Conservation (phyloP, 1,139 yeast genomes). For the Blastobotrys aristatus region DNA sequence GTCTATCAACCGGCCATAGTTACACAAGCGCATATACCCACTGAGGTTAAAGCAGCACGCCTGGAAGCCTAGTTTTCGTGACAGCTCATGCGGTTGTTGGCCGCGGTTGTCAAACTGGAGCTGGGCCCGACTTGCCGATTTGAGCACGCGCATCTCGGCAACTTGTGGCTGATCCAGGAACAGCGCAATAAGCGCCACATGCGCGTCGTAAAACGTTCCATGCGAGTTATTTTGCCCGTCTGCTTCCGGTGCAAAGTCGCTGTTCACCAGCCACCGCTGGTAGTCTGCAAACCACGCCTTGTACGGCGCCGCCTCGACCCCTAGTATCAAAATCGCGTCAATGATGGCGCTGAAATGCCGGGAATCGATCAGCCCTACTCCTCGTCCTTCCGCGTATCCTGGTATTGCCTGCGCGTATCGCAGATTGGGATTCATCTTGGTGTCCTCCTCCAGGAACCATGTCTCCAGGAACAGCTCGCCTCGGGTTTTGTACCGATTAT, state of each 20-base stretch:
- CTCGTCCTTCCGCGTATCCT: neutral
- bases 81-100: conserved; percentile 2
- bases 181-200: neutral
- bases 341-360: neutral
- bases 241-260: neutral
- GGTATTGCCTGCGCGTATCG: neutral
- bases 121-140: neutral
- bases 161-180: neutral
- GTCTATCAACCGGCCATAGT: too few relatives aligned
- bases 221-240: conserved; percentile 1
- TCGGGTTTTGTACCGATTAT: neutral
- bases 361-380: conserved; percentile 1
- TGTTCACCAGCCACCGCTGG: conserved; percentile 2
- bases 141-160: neutral
- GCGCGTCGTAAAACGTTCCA: conserved; percentile 6
- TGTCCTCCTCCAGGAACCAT: neutral
- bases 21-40: too few relatives aligned
- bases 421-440: conserved; percentile 2
- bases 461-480: neutral
- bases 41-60: too few relatives aligned
- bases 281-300: conserved; percentile 1
- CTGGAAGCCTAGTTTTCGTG: too few relatives aligned
- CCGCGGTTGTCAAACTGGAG: neutral
- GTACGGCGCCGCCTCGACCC: too few relatives aligned
- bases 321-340: neutral